Evolutionary conservation across 768 basidiomycete species (phyloP), one percentile per base, ranked within the genome.

Genomic region (Agaricus subrufescens): DNA sequence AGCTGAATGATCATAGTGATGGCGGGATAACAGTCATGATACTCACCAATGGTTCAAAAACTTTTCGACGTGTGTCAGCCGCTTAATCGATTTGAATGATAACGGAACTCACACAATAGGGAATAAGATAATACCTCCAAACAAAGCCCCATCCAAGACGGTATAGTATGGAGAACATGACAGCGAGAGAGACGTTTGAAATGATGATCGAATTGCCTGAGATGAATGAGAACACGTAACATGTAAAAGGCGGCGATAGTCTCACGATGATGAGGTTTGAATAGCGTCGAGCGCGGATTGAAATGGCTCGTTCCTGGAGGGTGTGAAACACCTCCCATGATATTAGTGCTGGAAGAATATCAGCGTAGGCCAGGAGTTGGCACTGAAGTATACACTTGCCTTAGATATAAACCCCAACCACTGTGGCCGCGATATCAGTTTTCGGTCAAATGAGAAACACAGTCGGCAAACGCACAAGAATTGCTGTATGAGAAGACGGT

Each of bases 401-500:
- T 56, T 29, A 72, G 65, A 56, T 73, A 73, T 4, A 67, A 55
- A 68, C 70, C 73, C 72, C 68, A 75, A n/a, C 73, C 71, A 43
- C 69, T 69, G 49, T 39, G 14, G 31, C 42, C n/a, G 34, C 34
- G 27, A 19, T 25, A 19, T 47, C 25, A 26, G 48, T 40, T 1
- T 30, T 7, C 2, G 15, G 7, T 25, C 23, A 37, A 10, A 3
- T n/a, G 6, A 26, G 60, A 62, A 27, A 54, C 40, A 47, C 54
- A 59, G 53, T 59, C 7, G 40, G 40, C 19, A 42, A 3, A 63
- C 70, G 59, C 51, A 72, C 69, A 72, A 69, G 45, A 70, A 75
- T 62, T 84, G 81, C 76, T 80, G 81, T 46, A 76, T 64, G 45
- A 80, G 61, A 66, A 82, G 73, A 7, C 75, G 67, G 39, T 60